Conservation (phyloP, 805 yeast genomes). For the Pichia ethanolica region DNA sequence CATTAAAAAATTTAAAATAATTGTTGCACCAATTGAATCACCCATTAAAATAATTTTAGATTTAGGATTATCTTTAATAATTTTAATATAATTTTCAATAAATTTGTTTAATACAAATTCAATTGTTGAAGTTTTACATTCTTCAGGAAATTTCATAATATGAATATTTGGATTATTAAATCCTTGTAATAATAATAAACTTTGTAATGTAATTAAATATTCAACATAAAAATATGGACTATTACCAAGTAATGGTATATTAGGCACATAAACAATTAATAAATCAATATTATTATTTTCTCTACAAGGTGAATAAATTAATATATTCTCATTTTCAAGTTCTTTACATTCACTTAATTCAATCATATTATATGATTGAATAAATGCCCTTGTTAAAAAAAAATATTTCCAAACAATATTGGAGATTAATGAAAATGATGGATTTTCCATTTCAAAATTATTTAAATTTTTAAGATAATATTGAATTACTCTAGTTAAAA, state of each 20-base stretch:
- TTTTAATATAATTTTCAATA: background rate
- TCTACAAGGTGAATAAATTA: conserved; percentile 29
- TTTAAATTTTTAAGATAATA: conserved; percentile 15
- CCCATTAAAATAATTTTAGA: conserved; percentile 34
- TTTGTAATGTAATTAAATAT: conserved; percentile 34
- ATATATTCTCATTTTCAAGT: conserved; percentile 12
- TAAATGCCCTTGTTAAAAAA: conserved; percentile 24
- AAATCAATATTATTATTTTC: conserved; percentile 29
- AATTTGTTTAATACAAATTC: conserved; percentile 1
- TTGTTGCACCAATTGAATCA: conserved; percentile 44
- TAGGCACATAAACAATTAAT: conserved; percentile 38
- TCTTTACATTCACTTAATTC: conserved; percentile 27
- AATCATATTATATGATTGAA: conserved; percentile 29
- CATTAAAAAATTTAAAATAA: conserved; percentile 30
- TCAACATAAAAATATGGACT: conserved; percentile 39
- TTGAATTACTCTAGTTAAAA: conserved; percentile 15
- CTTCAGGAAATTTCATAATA: conserved; percentile 27
- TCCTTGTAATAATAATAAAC: conserved; percentile 39
- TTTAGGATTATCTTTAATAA: conserved; percentile 12
- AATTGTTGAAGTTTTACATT: conserved; percentile 8
- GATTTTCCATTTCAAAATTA: conserved; percentile 10
- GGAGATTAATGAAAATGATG: conserved; percentile 24
- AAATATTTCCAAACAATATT: conserved; percentile 27
- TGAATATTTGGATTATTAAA: conserved; percentile 41
- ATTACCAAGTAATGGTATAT: conserved; percentile 30